phyloP scores from a whole-genome alignment of 345 rosid genomes.

The Iberis pinnata region DNA sequence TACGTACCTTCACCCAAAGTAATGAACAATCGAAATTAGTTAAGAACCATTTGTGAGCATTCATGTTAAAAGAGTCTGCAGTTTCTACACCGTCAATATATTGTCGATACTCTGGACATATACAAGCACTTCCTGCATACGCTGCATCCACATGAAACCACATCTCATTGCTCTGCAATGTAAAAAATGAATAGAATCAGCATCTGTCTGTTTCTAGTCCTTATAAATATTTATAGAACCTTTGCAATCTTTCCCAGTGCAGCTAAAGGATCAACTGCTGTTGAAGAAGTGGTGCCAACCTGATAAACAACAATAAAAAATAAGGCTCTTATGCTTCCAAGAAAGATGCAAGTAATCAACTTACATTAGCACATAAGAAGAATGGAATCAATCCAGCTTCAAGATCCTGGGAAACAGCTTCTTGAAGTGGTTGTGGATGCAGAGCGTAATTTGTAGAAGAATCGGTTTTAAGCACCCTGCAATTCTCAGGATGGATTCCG shows the following conservation, averaged over 20 bases:
- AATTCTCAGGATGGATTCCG: slow-evolving; percentile 68
- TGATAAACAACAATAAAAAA: slow-evolving; percentile 17
- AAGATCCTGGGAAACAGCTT: slow-evolving; percentile 58
- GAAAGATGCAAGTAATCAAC: not conserved
- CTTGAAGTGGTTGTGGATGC: slow-evolving; percentile 45
- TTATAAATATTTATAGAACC: not conserved
- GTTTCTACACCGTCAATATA: slow-evolving; percentile 76
- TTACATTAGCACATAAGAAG: slow-evolving; percentile 74
- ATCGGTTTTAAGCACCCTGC: slow-evolving; percentile 56
- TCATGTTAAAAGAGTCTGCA: slow-evolving; percentile 90
- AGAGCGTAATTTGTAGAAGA: slow-evolving; percentile 64
- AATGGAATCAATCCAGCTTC: slow-evolving; percentile 71
- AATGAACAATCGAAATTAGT: slow-evolving; percentile 84
- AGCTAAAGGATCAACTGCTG: slow-evolving; percentile 74
- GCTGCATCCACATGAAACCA: slow-evolving; percentile 96
- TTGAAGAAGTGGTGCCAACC: slow-evolving; percentile 89
- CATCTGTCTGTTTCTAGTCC: not conserved
- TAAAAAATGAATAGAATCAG: not conserved
- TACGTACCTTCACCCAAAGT: slow-evolving; percentile 85
- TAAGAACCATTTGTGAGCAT: slow-evolving; percentile 88
- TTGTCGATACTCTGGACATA: slow-evolving; percentile 75
- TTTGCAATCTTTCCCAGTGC: slow-evolving; percentile 58
- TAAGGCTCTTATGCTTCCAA: not conserved
- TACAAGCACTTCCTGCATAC: slow-evolving; percentile 89
- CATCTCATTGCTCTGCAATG: slow-evolving; percentile 47